Base-by-base conservation (phyloP, 2,329 filamentous ascomycete genomes). In the Tolypocladium endophyticum region DNA sequence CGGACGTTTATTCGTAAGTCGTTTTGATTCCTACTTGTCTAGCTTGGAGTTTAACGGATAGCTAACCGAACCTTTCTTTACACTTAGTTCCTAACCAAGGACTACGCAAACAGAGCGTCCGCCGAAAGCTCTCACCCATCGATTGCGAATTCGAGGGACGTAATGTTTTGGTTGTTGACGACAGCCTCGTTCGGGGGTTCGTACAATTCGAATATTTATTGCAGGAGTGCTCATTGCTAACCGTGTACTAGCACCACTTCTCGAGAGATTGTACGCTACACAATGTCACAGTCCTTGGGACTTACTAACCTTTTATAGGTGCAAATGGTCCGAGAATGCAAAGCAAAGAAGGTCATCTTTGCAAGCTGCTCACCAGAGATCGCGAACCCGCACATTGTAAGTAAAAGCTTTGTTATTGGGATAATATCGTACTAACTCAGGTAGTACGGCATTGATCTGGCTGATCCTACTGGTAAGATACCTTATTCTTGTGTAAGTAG, bases 51-150 rank as follows among this genome's bases (percentile, higher is more conserved):
- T 35, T 9, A 35, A 35, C 35, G 35, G 9, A 35, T 35, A 35
- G 35, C 35, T 35, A 35, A 35, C 35, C 2, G 11, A 35, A 35
- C 35, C 35, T 35, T 35, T 35, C 35, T 11, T 35, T 35, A 11
- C 35, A 35, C 35, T 11, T 35, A 35, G 38, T 70, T 61, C 79
- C 92, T 1, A 88, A 88, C 35, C 92, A 97, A 72, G 85, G 85
- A 65, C 83, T 86, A 23, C 82, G 92, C 4, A 85, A 94, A 68
- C 93, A 93, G 75, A 88, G 90, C 65, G 91, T 97, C 12, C 87
- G 93, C 4, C 85, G 92, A 56, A 97, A 97, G 76, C 81, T 97
- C 45, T 93, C 89, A 62, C 85, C 92, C 25, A 96, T 97, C 74
- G 84, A 87, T 33, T 86, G 87, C 43, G 92, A 97, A 70, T 97